Evolutionary conservation across 2,329 filamentous ascomycete genomes (phyloP).

Genomic region (Arthrobotrys sphaeroides): DNA sequence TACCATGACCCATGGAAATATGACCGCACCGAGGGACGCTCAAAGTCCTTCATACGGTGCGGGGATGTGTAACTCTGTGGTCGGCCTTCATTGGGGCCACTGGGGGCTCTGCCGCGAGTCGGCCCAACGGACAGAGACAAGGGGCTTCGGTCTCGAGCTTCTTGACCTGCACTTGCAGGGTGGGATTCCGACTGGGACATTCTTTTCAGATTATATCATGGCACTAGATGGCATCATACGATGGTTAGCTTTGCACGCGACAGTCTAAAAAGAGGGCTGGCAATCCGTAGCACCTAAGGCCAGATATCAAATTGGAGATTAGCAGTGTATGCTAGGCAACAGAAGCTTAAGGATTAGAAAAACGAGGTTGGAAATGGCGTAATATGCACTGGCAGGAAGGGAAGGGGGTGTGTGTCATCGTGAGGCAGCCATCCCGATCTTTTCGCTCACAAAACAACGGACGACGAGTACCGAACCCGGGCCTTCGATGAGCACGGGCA

Average conservation of each 20-base stretch:
- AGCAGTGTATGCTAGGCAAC: neutral
- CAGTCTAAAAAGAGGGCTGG: neutral
- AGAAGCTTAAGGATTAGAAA: neutral
- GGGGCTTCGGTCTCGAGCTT: constrained; percentile 1
- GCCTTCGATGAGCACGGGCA: neutral
- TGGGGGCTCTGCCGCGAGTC: constrained; percentile 17
- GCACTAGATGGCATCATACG: neutral
- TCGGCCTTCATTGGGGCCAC: neutral
- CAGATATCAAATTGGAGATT: neutral
- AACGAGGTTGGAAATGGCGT: neutral
- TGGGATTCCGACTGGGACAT: constrained; percentile 35
- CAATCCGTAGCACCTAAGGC: neutral
- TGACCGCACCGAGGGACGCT: constrained; percentile 43
- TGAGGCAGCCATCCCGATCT: neutral
- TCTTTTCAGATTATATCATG: constrained; percentile 20
- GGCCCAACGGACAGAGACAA: constrained; percentile 26
- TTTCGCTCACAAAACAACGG: neutral
- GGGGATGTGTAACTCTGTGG: constrained; percentile 36
- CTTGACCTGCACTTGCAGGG: constrained; percentile 11
- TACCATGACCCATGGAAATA: constrained; percentile 54
- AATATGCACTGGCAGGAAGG: neutral
- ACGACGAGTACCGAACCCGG: neutral
- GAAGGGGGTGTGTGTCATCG: neutral
- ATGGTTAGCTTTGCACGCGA: neutral
- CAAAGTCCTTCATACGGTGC: constrained; percentile 43